These are phyloP conservation scores for Naganishia kalamii DNA, from an alignment of 768 basidiomycete genomes.

Conservation along the genomic window DNA sequence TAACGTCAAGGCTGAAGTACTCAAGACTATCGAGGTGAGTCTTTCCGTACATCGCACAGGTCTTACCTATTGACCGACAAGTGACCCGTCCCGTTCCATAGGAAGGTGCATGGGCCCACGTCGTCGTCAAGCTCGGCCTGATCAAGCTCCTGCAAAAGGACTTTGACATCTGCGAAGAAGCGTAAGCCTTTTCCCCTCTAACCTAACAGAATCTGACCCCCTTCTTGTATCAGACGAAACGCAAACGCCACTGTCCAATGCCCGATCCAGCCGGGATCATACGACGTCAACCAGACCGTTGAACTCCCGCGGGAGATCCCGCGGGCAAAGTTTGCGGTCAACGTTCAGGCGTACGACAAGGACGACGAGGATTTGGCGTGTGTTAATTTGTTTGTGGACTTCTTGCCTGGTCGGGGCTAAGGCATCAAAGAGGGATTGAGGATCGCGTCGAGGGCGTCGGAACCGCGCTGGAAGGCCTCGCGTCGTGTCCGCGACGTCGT, in stretches of 20 bases:
- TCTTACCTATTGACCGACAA: neutral
- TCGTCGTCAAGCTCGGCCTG: constrained; percentile 84
- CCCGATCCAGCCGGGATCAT: constrained; percentile 66
- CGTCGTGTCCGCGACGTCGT: too few species aligned
- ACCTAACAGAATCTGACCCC: neutral
- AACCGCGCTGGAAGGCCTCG: neutral
- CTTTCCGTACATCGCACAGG: neutral
- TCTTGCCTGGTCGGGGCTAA: constrained; percentile 44
- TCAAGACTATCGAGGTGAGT: constrained; percentile 61
- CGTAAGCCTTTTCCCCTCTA: constrained; percentile 55
- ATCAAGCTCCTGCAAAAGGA: constrained; percentile 76
- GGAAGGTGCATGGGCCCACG: constrained; percentile 88
- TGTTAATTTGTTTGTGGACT: constrained; percentile 70
- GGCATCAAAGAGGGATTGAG: neutral
- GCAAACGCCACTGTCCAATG: constrained; percentile 74
- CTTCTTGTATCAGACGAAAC: constrained; percentile 53
- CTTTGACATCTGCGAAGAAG: constrained; percentile 89
- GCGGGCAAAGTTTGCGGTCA: constrained; percentile 72
- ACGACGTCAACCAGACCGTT: constrained; percentile 75
- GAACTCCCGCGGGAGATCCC: constrained; percentile 88
- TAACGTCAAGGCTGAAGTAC: constrained; percentile 60
- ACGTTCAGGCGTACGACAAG: constrained; percentile 62
- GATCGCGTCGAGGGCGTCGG: neutral
- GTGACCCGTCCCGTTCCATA: constrained; percentile 43
- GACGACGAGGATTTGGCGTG: constrained; percentile 74